Percentiles rank a stretch among this genome's conserved stretches.
These are phyloP conservation scores for Conringia planisiliqua DNA, from an alignment of 345 rosid species.

Conservation along the genomic window DNA sequence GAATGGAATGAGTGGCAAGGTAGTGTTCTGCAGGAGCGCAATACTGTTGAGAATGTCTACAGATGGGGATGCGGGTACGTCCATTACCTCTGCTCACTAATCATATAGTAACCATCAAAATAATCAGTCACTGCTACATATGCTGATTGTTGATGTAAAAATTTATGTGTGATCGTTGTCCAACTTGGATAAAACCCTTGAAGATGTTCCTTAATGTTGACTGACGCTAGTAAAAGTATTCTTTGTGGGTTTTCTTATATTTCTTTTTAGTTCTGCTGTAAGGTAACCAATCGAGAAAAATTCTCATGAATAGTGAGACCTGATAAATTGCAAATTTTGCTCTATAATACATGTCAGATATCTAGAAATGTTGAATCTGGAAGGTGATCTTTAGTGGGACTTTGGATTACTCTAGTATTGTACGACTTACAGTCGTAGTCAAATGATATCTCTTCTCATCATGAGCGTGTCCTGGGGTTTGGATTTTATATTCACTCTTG, in stretches of 20 bases:
- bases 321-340: neutral
- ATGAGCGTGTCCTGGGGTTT: neutral
- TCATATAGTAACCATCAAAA: slow-evolving; percentile 3
- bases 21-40: slow-evolving; percentile 81
- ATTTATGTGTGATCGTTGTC: slow-evolving; percentile 4
- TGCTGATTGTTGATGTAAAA: neutral
- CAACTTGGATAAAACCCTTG: neutral
- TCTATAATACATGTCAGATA: neutral
- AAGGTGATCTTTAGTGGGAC: neutral
- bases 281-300: neutral
- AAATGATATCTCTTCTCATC: neutral
- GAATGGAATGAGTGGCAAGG: slow-evolving; percentile 94
- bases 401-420: neutral
- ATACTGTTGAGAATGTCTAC: slow-evolving; percentile 83
- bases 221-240: neutral
- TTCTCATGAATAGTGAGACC: neutral
- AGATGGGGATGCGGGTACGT: slow-evolving; percentile 96
- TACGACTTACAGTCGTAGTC: neutral
- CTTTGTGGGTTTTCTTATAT: neutral
- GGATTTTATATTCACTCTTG: neutral
- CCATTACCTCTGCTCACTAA: slow-evolving; percentile 2
- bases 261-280: neutral
- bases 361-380: neutral
- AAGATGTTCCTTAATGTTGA: neutral
- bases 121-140: slow-evolving; percentile 2